Evolutionary conservation across 768 basidiomycete species (phyloP), one percentile per base, ranked within the genome.

Genomic region (Termitomyces sp.): DNA sequence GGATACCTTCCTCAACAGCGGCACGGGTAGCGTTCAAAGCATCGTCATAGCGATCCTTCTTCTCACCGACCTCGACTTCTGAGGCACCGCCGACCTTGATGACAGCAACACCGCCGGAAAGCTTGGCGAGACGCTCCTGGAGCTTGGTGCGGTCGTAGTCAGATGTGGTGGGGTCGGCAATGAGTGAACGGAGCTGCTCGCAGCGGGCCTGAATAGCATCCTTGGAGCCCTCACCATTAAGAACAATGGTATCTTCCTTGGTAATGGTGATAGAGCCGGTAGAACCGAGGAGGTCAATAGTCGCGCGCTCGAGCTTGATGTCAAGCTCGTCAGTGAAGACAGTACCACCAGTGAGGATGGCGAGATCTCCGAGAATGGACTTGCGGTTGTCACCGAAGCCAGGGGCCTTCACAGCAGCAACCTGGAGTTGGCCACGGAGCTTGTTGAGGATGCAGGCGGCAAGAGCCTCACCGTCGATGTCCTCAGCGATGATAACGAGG

Each of bases 361-460:
- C 94, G 50, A 98, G 82, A 68, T 98, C 95, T 57, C 96, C 96
- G 54, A 98, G 89, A 75, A 98, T 91, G 54, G 88, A 91, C 79
- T 98, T 99, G 76, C 96, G 89, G 84, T 98, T 99, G 77, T 98
- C 96, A 66, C 96, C 96, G 70, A 99, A 98, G 51, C 96, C 93
- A 52, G 96, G 96, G 17, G 96, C 95, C 79, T 99, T 98, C 76
- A 98, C 85, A 47, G 94, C 95, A 48, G 76, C 87, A 60, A 98
- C 96, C 67, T 89, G 87, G 56, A 99, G 86, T 72, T 98, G 96
- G 34, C 96, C 96, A 62, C 96, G 92, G 59, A 99, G 90, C 81
- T 98, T 98, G 91, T 99, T 98, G 72, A 98, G 85, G 67, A 98
- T 95, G 70, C 93, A 95, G 21, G 95, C 96, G 50, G 96, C 96